A percentile compares a stretch with the other conserved stretches of the same genome.
Conservation (phyloP, 768 basidiomycete species). For the Macrolepiota albuminosa region DNA sequence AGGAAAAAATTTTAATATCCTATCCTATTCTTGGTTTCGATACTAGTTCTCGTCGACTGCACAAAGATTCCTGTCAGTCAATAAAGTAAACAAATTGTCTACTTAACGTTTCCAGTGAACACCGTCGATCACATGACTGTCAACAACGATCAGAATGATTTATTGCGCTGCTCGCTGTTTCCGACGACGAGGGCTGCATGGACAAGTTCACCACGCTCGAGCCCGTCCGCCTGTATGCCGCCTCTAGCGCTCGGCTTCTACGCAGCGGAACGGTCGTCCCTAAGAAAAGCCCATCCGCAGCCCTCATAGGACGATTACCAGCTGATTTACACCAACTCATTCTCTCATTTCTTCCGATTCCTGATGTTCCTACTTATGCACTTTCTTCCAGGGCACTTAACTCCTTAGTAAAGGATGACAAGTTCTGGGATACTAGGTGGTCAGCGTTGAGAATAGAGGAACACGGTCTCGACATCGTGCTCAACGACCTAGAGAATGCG, state of each 20-base stretch:
- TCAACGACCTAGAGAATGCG: slow-evolving; percentile 53
- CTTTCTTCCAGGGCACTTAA: slow-evolving; percentile 61
- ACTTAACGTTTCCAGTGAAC: too few relatives aligned
- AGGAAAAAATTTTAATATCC: too few relatives aligned
- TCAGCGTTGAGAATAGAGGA: slow-evolving; percentile 45
- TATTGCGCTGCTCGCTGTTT: slow-evolving; percentile 1
- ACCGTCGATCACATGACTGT: slow-evolving; percentile 6
- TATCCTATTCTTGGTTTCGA: background rate
- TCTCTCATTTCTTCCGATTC: slow-evolving; percentile 68
- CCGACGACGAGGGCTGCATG: slow-evolving; percentile 36
- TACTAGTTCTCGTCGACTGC: too few relatives aligned
- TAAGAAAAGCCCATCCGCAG: slow-evolving; percentile 16
- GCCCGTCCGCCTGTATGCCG: slow-evolving; percentile 55
- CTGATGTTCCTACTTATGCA: slow-evolving; percentile 77
- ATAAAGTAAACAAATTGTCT: too few relatives aligned
- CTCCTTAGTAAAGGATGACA: slow-evolving; percentile 62
- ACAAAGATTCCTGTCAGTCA: too few relatives aligned
- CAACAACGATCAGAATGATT: slow-evolving; percentile 5
- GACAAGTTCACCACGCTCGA: slow-evolving; percentile 87
- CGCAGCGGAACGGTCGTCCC: slow-evolving; percentile 13
- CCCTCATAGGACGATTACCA: slow-evolving; percentile 74
- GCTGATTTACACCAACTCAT: slow-evolving; percentile 72
- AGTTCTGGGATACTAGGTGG: slow-evolving; percentile 77
- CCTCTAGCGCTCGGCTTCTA: slow-evolving; percentile 27
- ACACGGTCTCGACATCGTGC: slow-evolving; percentile 31